Evolutionary conservation across 257 asterid genomes (phyloP).

Genomic region (Solanum etuberosum): DNA sequence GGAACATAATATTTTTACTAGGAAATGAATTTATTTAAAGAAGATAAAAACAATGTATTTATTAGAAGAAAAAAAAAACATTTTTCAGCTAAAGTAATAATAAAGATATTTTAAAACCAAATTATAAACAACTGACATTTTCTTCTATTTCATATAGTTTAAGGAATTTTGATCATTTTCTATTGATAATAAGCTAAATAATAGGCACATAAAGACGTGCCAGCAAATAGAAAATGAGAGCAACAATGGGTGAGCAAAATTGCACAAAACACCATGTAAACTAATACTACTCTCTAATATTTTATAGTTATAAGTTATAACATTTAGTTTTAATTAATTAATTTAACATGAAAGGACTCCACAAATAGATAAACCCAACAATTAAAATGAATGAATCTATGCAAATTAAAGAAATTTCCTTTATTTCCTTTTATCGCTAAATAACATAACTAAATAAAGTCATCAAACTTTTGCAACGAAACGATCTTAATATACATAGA

Average conservation of each 20-base stretch:
- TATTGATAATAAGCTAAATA: neutral
- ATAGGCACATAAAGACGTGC: neutral
- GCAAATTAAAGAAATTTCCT: neutral
- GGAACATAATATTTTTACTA: neutral
- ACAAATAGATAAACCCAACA: neutral
- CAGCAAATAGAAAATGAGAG: neutral
- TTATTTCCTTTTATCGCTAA: neutral
- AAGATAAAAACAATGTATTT: too few species aligned
- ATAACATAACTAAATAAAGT: neutral
- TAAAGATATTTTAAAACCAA: neutral
- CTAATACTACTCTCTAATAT: neutral
- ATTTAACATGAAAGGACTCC: neutral
- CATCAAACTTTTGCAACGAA: neutral
- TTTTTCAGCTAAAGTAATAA: neutral
- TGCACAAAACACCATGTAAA: neutral
- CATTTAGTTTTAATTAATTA: neutral
- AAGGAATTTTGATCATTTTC: too few species aligned
- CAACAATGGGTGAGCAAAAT: neutral
- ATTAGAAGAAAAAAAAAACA: too few species aligned
- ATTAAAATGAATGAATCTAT: neutral
- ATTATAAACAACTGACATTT: neutral
- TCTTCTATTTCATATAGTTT: too few species aligned
- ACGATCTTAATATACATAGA: too few species aligned
- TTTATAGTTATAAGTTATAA: neutral
- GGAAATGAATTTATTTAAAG: too few species aligned